A percentile compares a stretch with the other conserved stretches of the same genome.
phyloP scores from a whole-genome alignment of 148 eudicot species.

The Polygonum maritimum region DNA sequence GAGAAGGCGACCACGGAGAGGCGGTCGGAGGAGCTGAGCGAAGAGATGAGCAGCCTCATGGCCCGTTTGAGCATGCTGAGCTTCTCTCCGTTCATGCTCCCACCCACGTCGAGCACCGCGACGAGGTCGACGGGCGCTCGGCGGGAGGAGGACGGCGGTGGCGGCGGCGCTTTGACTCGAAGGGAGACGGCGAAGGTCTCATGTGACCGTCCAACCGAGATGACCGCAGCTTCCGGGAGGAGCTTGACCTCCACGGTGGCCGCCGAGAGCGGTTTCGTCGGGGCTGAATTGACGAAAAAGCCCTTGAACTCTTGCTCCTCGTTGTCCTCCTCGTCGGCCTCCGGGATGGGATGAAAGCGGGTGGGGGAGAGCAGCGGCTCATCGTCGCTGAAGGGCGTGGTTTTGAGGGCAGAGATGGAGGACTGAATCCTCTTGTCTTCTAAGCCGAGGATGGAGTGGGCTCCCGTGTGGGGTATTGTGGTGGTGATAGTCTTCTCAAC shows the following conservation, averaged over 20 bases:
- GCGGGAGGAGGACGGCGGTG: slow-evolving; percentile 17
- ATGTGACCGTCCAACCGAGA: slow-evolving; percentile 40
- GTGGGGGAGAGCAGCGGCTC: slow-evolving; percentile 62
- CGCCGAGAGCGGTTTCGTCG: background rate
- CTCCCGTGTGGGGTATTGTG: background rate
- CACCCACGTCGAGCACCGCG: slow-evolving; percentile 63
- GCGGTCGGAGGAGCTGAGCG: slow-evolving; percentile 60
- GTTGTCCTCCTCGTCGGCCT: slow-evolving; percentile 43
- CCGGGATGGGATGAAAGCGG: slow-evolving; percentile 67
- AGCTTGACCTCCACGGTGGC: slow-evolving; percentile 34
- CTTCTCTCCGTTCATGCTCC: slow-evolving; percentile 28
- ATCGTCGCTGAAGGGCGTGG: slow-evolving; percentile 45
- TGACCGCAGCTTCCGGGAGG: slow-evolving; percentile 62
- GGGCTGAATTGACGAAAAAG: slow-evolving; percentile 28
- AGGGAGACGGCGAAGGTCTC: slow-evolving; percentile 63
- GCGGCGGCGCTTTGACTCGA: slow-evolving; percentile 54
- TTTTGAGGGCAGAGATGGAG: slow-evolving; percentile 5
- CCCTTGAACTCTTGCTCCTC: slow-evolving; percentile 54
- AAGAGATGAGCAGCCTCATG: slow-evolving; percentile 47
- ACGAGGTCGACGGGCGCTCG: slow-evolving; percentile 86
- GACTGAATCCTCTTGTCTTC: slow-evolving; percentile 24
- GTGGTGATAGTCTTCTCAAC: slow-evolving; percentile 14
- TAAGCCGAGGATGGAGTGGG: background rate
- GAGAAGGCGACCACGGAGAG: slow-evolving; percentile 71
- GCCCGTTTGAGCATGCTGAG: slow-evolving; percentile 43